Base-by-base conservation (phyloP, 1,284 basidiomycete genomes). In the Salmacisia buchloeana region DNA sequence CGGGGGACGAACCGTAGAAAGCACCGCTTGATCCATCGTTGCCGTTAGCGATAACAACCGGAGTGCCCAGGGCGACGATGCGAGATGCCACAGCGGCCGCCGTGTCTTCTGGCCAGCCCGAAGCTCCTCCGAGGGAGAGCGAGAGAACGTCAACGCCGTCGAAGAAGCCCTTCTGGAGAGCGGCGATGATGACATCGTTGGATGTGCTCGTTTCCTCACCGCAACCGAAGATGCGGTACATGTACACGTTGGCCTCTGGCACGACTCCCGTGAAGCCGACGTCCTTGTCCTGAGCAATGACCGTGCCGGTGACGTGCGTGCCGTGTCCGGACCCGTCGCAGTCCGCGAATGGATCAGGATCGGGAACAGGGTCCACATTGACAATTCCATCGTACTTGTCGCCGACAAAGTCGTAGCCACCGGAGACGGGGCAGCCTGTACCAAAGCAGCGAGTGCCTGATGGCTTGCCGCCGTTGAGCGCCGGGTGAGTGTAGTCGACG, bases 221-320 rank as follows among this genome's bases (percentile, higher is more conserved):
- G 69, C 82, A 83, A 6, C 80, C 76, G 63, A 82, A 83, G 49
- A 81, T 74, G 54, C 81, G 71, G 77, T 82, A 83, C 27, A 71
- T 67, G 56, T 79, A 80, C 35, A 72, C 34, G 23, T 68, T 61
- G 69, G 74, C 64, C 29, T 67, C 62, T 1, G 69, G 65, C 15
- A 68, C 69, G 43, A 73, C 70, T 60, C 72, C 72, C 39, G 72
- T 76, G 66, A 69, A 72, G 58, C 68, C 68, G 45, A 69, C 61
- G 1, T 49, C 39, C 29, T 68, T 73, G 59, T 85, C 84, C 65
- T 85, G 80, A 33, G 85, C 85, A 18, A 83, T 86, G 58, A 89
- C 85, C 69, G 87, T 87, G 59, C 87, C 87, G 56, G 84, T 84
- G 34, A 87, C 85, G 73, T 87, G 85, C 1, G 87, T 86, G 15